phyloP scores from a whole-genome alignment of 495 filamentous ascomycete genomes.

The Penicillium maclennaniae region DNA sequence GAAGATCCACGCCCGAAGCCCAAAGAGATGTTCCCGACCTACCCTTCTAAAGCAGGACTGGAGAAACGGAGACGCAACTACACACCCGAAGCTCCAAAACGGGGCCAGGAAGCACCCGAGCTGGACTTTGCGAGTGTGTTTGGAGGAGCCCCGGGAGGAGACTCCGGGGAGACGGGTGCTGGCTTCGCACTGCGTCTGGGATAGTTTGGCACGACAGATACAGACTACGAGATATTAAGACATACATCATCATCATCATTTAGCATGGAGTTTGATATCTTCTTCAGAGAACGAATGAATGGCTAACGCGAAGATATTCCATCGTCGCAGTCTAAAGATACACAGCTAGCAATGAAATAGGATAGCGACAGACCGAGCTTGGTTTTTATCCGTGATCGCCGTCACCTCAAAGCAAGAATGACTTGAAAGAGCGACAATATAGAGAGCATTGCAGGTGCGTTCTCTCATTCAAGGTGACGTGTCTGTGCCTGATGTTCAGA shows the following conservation, averaged over 20 bases:
- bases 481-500: neutral
- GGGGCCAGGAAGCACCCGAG: slow-evolving; percentile 65
- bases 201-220: slow-evolving; percentile 12
- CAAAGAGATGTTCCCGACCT: slow-evolving; percentile 84
- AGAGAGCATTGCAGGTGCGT: neutral
- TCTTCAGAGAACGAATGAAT: neutral
- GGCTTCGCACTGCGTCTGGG: slow-evolving; percentile 78
- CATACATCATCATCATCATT: neutral
- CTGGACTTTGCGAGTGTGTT: slow-evolving; percentile 71
- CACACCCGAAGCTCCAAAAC: slow-evolving; percentile 82
- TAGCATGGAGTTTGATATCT: neutral
- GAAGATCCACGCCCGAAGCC: slow-evolving; percentile 88
- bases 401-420: slow-evolving; percentile 8
- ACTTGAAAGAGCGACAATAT: neutral
- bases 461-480: neutral
- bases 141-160: slow-evolving; percentile 69
- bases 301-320: neutral
- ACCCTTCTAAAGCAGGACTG: slow-evolving; percentile 90
- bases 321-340: slow-evolving; percentile 1
- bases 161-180: slow-evolving; percentile 69
- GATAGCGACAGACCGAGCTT: neutral
- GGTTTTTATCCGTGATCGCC: neutral
- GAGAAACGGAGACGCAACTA: slow-evolving; percentile 70
- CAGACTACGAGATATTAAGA: neutral
- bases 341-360: slow-evolving; percentile 10